A percentile compares a stretch with the other conserved stretches of the same genome.
Conservation (phyloP, 2,329 filamentous ascomycete genomes). For the Botrytis fragariae region DNA sequence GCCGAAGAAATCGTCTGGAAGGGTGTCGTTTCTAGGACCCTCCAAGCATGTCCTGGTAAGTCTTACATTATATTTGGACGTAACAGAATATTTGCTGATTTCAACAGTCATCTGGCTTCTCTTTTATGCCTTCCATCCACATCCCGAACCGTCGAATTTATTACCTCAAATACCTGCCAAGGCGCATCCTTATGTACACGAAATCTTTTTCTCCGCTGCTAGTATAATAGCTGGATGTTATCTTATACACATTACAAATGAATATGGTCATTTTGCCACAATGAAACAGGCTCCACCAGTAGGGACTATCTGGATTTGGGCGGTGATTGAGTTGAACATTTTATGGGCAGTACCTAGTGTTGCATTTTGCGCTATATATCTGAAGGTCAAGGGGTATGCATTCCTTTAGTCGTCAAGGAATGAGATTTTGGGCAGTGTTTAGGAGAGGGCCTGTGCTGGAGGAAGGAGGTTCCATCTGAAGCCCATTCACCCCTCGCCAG, state of each 20-base stretch:
- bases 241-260: slow-evolving; percentile 78
- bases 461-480: background rate
- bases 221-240: slow-evolving; percentile 69
- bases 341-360: slow-evolving; percentile 60
- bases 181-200: slow-evolving; percentile 50
- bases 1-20: slow-evolving; percentile 62
- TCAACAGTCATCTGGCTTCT: slow-evolving; percentile 41
- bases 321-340: slow-evolving; percentile 80
- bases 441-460: background rate
- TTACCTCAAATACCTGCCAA: slow-evolving; percentile 49
- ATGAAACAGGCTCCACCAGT: slow-evolving; percentile 91
- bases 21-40: slow-evolving; percentile 50
- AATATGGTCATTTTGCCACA: slow-evolving; percentile 75
- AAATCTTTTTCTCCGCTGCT: slow-evolving; percentile 60
- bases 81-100: background rate
- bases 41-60: slow-evolving; percentile 53
- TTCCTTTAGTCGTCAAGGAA: slow-evolving; percentile 26
- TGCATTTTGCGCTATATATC: slow-evolving; percentile 31
- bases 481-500: background rate
- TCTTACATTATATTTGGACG: background rate
- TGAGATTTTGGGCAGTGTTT: slow-evolving; percentile 6
- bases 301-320: slow-evolving; percentile 91
- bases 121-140: slow-evolving; percentile 38
- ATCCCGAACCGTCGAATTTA: slow-evolving; percentile 46
- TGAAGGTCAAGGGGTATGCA: slow-evolving; percentile 33